Base-by-base conservation (phyloP, 176 grass and related monocot genomes). In the Themeda triandra region DNA sequence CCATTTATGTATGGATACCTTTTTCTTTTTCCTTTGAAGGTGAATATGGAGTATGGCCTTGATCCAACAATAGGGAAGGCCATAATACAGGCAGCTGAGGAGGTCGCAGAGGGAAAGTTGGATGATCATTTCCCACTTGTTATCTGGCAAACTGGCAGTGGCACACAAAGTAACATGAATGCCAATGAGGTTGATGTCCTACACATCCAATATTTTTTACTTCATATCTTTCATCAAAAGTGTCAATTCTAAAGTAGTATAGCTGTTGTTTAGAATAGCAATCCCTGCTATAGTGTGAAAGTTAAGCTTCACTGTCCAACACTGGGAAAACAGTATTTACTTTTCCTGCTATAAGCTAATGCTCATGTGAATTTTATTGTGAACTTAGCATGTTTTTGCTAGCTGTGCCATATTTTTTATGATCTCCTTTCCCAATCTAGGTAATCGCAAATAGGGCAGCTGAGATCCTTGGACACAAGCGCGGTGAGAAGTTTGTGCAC, bases 131-230 rank as follows among this genome's bases (percentile, higher is more conserved):
- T 99, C 79, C 97, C 92, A 11, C 97, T 99, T 75, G 97, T 99
- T 74, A 96, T 99, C 71, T 99, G 93, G 96, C 96, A 99, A 87
- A 99, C 96, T 86, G 96, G 96, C 46, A 99, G 96, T 53, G 96
- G 96, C 31, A 99, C 96, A 27, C 96, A 99, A 82, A 99, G 96
- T 91, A 99, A 99, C 90, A 99, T 99, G 96, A 99, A 99, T 70
- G 96, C 96, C 45, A 99, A 99, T 71, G 96, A 96, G 96, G 96
- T 98, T 78, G 71, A 25, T 85, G 42, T 69, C 21, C 64, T 77
- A 78, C 21, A 28, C 59, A 75, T 63, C 40, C 40, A 71, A 33
- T 77, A 82, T 11, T 6, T 48, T 37, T 37, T 48, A 86, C 71
- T 31, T 51, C 67, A 64, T 62, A 75, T 76, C 40, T 80, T 62